phyloP scores from a whole-genome alignment of 345 rosid genomes.

The Rhodamnia argentea region DNA sequence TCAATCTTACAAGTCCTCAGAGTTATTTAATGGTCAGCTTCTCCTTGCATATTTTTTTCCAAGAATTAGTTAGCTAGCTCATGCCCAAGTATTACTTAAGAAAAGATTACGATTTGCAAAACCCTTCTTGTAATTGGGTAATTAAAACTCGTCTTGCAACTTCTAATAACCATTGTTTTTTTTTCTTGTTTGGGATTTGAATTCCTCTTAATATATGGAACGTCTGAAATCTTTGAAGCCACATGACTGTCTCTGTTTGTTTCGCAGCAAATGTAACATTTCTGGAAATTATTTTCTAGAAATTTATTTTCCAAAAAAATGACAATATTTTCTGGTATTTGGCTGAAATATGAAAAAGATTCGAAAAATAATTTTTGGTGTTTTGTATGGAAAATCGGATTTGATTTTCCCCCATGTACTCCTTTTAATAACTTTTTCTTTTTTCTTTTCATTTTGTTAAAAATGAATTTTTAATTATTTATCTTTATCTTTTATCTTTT shows the following conservation, averaged over 20 bases:
- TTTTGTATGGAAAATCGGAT: too few species aligned
- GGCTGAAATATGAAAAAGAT: too few species aligned
- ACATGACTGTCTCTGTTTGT: neutral
- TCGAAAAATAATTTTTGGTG: too few species aligned
- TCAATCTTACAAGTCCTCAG: neutral
- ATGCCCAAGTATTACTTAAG: neutral
- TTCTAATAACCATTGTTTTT: neutral
- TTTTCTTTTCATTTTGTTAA: too few species aligned
- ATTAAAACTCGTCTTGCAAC: neutral
- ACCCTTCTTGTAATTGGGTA: neutral
- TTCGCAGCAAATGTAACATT: too few species aligned
- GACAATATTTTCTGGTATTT: too few species aligned
- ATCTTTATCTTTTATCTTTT: too few species aligned
- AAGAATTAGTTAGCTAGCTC: neutral
- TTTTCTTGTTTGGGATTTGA: neutral
- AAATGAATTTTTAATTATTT: too few species aligned
- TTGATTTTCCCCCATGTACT: too few species aligned
- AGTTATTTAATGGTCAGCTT: neutral
- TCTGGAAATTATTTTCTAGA: too few species aligned
- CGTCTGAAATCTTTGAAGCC: neutral
- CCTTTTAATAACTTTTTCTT: too few species aligned
- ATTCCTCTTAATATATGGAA: neutral
- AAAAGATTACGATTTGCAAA: neutral
- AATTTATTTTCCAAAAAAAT: too few species aligned
- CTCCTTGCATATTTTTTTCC: neutral